Evolutionary conservation across 208 protist species (phyloP).

Genomic region (Crithidia acanthocephali): DNA sequence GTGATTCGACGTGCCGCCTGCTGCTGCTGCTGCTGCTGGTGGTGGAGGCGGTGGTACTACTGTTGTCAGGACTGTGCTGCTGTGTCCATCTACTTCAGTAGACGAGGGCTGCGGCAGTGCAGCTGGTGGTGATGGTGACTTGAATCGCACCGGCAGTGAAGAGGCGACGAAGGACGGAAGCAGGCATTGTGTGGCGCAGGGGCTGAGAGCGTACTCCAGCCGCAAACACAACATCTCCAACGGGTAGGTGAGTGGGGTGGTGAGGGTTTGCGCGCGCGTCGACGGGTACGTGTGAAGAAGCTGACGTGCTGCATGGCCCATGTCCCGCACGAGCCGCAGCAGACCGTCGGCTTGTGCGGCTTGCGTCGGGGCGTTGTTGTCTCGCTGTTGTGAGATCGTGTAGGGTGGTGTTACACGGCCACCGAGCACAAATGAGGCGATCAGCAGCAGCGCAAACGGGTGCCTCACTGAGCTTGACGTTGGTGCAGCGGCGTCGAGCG

Average conservation of each 20-base stretch:
- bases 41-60: too few relatives aligned
- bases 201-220: conserved; percentile 25
- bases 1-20: neutral
- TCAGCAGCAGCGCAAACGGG: conserved; percentile 32
- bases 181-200: conserved; percentile 22
- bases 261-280: conserved; percentile 9
- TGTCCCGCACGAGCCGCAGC: conserved; percentile 6
- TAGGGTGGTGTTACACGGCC: conserved; percentile 23
- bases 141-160: neutral
- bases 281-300: conserved; percentile 36
- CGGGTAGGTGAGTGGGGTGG: conserved; percentile 12
- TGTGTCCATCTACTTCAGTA: too few relatives aligned
- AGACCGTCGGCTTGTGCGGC: neutral
- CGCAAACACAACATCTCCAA: conserved; percentile 20
- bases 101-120: too few relatives aligned
- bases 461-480: neutral
- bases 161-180: neutral
- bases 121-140: neutral
- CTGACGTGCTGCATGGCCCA: conserved; percentile 19
- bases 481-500: neutral
- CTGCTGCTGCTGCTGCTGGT: neutral
- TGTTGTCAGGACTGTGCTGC: neutral
- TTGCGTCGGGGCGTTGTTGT: neutral
- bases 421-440: conserved; percentile 13
- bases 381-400: neutral